These are phyloP conservation scores for Clonostachys sp. DNA, from an alignment of 2,329 filamentous ascomycete genomes.

Conservation along the genomic window DNA sequence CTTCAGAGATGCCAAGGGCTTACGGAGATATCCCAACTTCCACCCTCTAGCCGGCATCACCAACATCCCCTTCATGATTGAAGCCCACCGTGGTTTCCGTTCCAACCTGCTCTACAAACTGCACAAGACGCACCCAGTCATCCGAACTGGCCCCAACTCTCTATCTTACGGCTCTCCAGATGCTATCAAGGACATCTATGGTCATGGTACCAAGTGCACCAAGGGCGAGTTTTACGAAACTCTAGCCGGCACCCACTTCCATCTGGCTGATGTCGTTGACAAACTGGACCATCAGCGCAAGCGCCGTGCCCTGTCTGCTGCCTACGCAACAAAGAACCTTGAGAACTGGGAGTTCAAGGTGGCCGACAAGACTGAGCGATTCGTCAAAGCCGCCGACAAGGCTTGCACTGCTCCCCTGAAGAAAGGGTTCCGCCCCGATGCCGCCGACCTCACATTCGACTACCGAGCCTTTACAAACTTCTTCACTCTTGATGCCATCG, in stretches of 20 bases:
- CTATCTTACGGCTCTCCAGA: slow-evolving; percentile 13
- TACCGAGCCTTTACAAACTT: slow-evolving; percentile 48
- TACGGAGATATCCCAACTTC: slow-evolving; percentile 40
- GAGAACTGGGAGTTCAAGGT: slow-evolving; percentile 2
- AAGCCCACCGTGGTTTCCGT: slow-evolving; percentile 34
- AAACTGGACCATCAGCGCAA: slow-evolving; percentile 46
- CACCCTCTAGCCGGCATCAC: slow-evolving; percentile 35
- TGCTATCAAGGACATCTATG: slow-evolving; percentile 27
- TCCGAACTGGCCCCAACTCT: slow-evolving; percentile 17
- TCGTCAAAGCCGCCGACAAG: not conserved
- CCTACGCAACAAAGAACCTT: slow-evolving; percentile 10
- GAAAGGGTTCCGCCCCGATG: not conserved
- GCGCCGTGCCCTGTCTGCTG: slow-evolving; percentile 41
- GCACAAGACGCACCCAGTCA: slow-evolving; percentile 33
- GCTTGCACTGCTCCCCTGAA: slow-evolving; percentile 4
- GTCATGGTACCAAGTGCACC: slow-evolving; percentile 40
- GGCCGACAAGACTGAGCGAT: not conserved
- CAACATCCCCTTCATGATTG: slow-evolving; percentile 38
- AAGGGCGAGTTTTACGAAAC: slow-evolving; percentile 43
- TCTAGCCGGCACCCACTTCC: slow-evolving; percentile 39
- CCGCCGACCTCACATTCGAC: slow-evolving; percentile 24
- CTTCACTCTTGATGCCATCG: slow-evolving; percentile 52
- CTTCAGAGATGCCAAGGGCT: slow-evolving; percentile 38
- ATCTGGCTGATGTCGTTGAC: slow-evolving; percentile 47
- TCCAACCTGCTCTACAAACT: slow-evolving; percentile 33